Evolutionary conservation across 2,329 filamentous ascomycete species (phyloP).

Genomic region (Cladosporium sp.): DNA sequence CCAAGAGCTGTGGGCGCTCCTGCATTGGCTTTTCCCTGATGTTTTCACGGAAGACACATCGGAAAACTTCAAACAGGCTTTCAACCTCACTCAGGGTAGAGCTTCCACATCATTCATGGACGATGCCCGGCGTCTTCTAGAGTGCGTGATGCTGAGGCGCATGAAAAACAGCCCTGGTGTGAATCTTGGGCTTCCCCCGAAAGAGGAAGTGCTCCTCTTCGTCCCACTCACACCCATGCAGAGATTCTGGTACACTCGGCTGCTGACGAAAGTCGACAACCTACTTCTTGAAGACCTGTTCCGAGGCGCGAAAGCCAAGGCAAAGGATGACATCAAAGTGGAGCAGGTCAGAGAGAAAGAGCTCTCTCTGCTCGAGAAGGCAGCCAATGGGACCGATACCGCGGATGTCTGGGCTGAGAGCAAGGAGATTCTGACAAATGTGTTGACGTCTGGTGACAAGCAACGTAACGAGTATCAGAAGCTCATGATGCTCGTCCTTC

Average conservation of each 20-base stretch:
- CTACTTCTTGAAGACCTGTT: constrained; percentile 52
- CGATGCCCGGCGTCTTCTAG: constrained; percentile 48
- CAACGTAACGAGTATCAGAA: constrained; percentile 30
- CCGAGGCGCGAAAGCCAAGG: constrained; percentile 43
- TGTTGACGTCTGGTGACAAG: constrained; percentile 15
- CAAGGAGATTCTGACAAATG: constrained; percentile 40
- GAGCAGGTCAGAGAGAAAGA: constrained; percentile 31
- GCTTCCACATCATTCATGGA: constrained; percentile 53
- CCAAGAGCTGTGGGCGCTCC: constrained; percentile 53
- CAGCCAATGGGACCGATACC: background rate
- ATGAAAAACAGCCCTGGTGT: constrained; percentile 55
- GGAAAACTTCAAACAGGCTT: constrained; percentile 51
- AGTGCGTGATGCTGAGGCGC: constrained; percentile 56
- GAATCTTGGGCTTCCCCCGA: constrained; percentile 53
- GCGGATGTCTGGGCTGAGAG: constrained; percentile 45
- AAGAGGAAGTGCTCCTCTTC: constrained; percentile 55
- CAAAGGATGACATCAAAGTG: constrained; percentile 35
- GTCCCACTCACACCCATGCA: constrained; percentile 57
- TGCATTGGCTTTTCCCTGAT: constrained; percentile 57
- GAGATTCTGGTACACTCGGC: constrained; percentile 53
- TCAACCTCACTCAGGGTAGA: constrained; percentile 53
- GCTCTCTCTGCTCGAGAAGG: background rate
- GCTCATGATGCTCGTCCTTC: constrained; percentile 54
- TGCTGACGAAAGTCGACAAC: constrained; percentile 53
- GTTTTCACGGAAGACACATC: constrained; percentile 51